phyloP scores from a whole-genome alignment of 2,329 filamentous ascomycete genomes.

The Blastomyces gilchristii region DNA sequence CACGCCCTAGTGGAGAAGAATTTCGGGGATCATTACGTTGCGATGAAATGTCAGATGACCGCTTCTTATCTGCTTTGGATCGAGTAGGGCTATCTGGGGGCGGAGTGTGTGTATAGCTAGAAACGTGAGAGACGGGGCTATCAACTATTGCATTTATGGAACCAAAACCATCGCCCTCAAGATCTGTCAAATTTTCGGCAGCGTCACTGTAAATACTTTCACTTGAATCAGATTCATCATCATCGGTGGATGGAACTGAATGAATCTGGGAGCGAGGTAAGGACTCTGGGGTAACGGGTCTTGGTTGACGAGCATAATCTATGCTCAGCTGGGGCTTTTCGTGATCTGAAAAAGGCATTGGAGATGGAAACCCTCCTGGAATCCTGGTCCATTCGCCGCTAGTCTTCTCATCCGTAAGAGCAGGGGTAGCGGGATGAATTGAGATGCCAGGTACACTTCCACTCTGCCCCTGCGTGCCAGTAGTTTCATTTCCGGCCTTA shows the following conservation, averaged over 20 bases:
- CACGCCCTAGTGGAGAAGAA: not conserved
- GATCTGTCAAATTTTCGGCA: constrained; percentile 28
- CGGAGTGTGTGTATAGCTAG: constrained; percentile 1
- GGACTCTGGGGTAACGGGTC: not conserved
- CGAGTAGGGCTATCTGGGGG: constrained; percentile 3
- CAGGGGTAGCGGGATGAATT: constrained; percentile 40
- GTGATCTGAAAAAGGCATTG: not conserved
- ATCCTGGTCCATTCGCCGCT: constrained; percentile 40
- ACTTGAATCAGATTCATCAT: constrained; percentile 31
- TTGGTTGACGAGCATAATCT: not conserved
- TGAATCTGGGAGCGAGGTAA: not conserved
- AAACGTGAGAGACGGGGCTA: constrained; percentile 7
- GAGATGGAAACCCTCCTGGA: constrained; percentile 49
- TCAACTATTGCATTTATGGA: constrained; percentile 41
- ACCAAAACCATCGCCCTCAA: constrained; percentile 38
- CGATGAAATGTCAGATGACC: not conserved
- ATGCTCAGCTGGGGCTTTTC: not conserved
- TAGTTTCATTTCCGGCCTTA: not conserved
- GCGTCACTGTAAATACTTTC: constrained; percentile 42
- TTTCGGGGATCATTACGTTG: not conserved
- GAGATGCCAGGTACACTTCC: constrained; percentile 35
- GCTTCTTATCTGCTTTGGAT: not conserved
- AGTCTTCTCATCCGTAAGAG: constrained; percentile 28
- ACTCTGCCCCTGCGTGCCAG: constrained; percentile 5
- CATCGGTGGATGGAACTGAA: constrained; percentile 17